A percentile compares a stretch with the other conserved stretches of the same genome.
These are phyloP conservation scores for Phytophthora capsici DNA, from an alignment of 352 stramenopile species.

Conservation along the genomic window DNA sequence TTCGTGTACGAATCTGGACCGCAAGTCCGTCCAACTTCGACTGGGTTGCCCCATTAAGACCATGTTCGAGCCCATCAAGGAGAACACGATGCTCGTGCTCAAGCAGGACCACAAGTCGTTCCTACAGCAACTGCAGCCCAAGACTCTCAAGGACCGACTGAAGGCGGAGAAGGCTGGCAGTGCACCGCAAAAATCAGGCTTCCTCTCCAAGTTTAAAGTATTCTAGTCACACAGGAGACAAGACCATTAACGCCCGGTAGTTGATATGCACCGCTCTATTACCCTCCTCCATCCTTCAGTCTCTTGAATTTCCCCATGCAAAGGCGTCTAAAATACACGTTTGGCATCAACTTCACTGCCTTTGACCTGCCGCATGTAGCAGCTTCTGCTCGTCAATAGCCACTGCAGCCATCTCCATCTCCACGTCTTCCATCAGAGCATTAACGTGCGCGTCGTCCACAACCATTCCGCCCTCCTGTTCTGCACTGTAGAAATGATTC, in stretches of 20 bases:
- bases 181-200: conserved; percentile 53
- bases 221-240: conserved; percentile 41
- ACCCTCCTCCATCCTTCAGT: neutral
- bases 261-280: conserved; percentile 34
- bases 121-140: conserved; percentile 67
- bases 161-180: conserved; percentile 62
- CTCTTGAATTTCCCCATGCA: neutral
- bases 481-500: conserved; percentile 48
- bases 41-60: conserved; percentile 78
- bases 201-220: conserved; percentile 80
- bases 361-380: conserved; percentile 27
- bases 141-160: conserved; percentile 78
- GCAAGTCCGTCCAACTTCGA: conserved; percentile 83
- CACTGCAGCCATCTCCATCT: conserved; percentile 74
- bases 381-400: conserved; percentile 53
- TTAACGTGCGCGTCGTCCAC: conserved; percentile 52
- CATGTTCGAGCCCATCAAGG: conserved; percentile 88
- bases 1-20: conserved; percentile 83
- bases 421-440: conserved; percentile 66
- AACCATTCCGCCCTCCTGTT: conserved; percentile 21
- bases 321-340: conserved; percentile 38
- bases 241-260: conserved; percentile 7
- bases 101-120: conserved; percentile 88
- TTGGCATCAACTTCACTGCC: conserved; percentile 12
- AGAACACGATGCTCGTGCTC: conserved; percentile 86